Evolutionary conservation across 306 rosid species (phyloP), one percentile per base, ranked within the genome.

Genomic region (Sechiopsis laciniata): DNA sequence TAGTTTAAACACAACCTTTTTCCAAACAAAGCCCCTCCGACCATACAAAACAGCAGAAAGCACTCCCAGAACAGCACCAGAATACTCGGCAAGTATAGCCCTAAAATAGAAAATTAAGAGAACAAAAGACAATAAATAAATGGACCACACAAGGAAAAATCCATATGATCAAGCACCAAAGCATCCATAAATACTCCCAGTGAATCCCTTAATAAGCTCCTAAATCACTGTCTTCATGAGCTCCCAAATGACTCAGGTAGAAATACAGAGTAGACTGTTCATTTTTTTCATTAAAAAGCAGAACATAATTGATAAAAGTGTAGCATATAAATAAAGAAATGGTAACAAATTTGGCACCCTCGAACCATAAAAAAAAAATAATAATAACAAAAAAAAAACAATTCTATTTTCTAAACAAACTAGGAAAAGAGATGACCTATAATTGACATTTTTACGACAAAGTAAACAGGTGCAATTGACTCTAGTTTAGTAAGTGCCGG

Each of bases 61-160:
- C 64, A 91, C 97, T 76, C 99, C 97, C 77, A 95, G 99, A 76
- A 89, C 88, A 77, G 99, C 96, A 75, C 97, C 97, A 76, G 99
- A 91, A 83, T 95, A 95, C 87, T 95, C 99, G 2, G 86, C 95
- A 87, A 95, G 80, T 83, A 95, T 86, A 82, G 97, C 92, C 85
- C 99, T 95, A 79, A 50, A 56, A 80, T 60, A 75, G 78, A 70
- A 32, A 80, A 24, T 22, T n/a, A 19, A 26, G 54, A 35, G 8
- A 29, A 70, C 10, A 42, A 69, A 69, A 45, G 20, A 22, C 22
- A 8, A 13, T 29, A 42, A 37, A 45, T 13, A 54, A 8, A 63
- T 50, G 35, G 16, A 75, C 61, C 29, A 17, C 0, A 22, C 10
- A 24, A 56, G 17, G 21, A 21, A n/a, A 29, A 6, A 59, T 42